phyloP scores from a whole-genome alignment of 2,329 filamentous ascomycete species.

The Orbilia blumenaviensis region DNA sequence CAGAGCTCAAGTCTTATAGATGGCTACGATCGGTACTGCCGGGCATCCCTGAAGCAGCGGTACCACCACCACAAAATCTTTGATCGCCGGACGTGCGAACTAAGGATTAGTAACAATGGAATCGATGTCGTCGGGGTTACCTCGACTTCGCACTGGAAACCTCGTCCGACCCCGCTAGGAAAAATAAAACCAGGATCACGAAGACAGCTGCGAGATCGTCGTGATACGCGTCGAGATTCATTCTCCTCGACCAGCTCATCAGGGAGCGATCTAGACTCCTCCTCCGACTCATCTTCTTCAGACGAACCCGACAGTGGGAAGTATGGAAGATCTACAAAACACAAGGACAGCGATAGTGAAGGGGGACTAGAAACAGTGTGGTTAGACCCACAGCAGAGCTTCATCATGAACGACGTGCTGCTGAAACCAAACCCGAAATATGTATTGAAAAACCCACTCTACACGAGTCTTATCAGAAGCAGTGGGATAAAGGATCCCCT shows the following conservation, averaged over 20 bases:
- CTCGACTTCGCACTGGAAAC: neutral
- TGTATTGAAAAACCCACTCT: too few species aligned
- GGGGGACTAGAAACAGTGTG: neutral
- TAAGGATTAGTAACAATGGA: neutral
- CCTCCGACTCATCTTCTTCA: too few species aligned
- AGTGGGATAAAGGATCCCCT: neutral
- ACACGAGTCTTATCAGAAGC: neutral
- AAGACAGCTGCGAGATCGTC: too few species aligned
- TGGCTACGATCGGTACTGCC: neutral
- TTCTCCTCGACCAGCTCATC: too few species aligned
- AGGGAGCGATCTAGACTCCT: too few species aligned
- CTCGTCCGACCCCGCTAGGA: neutral
- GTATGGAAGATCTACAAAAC: too few species aligned
- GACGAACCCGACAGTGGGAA: too few species aligned
- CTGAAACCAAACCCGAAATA: neutral
- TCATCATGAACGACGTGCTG: neutral
- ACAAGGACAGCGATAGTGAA: neutral
- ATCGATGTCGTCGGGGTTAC: neutral
- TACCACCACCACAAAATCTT: neutral
- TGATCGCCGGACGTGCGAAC: neutral
- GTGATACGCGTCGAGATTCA: neutral
- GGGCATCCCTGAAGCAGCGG: too few species aligned
- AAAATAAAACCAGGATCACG: neutral
- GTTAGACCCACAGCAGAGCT: neutral
- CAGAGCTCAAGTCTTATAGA: neutral